phyloP scores from a whole-genome alignment of 169 alveolate genomes.

The Plasmodium gonderi region DNA sequence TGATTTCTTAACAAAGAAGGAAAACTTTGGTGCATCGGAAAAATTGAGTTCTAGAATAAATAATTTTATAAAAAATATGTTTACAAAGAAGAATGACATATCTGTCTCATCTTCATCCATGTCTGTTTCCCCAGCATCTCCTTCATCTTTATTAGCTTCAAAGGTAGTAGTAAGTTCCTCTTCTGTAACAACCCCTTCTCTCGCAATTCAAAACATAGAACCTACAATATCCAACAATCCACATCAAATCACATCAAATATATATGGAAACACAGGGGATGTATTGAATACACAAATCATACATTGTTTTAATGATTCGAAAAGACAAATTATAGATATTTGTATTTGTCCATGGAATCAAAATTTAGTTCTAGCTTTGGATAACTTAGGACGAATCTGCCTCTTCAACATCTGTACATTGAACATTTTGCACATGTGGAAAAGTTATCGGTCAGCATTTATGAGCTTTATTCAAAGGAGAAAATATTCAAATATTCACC shows the following conservation, averaged over 20 bases:
- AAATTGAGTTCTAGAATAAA: slow-evolving; percentile 62
- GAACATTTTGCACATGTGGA: slow-evolving; percentile 61
- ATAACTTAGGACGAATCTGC: slow-evolving; percentile 51
- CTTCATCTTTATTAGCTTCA: background rate
- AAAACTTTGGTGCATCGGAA: slow-evolving; percentile 29
- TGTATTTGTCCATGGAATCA: slow-evolving; percentile 71
- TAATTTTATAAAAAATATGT: slow-evolving; percentile 59
- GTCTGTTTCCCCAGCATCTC: background rate
- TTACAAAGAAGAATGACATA: slow-evolving; percentile 16
- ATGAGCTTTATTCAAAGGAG: slow-evolving; percentile 48
- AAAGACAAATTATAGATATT: slow-evolving; percentile 56
- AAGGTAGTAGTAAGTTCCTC: background rate
- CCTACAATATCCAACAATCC: background rate
- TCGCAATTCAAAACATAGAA: background rate
- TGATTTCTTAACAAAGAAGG: slow-evolving; percentile 43
- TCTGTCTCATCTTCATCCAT: background rate
- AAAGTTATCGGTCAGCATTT: slow-evolving; percentile 64
- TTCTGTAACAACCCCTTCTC: background rate
- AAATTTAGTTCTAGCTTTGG: slow-evolving; percentile 29
- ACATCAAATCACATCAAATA: background rate
- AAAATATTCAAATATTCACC: background rate
- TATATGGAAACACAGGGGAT: background rate
- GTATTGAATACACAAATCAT: slow-evolving; percentile 20
- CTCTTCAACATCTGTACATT: slow-evolving; percentile 30
- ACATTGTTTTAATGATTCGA: slow-evolving; percentile 50